phyloP scores from a whole-genome alignment of 257 asterid genomes.

The Solanum appendiculatum region DNA sequence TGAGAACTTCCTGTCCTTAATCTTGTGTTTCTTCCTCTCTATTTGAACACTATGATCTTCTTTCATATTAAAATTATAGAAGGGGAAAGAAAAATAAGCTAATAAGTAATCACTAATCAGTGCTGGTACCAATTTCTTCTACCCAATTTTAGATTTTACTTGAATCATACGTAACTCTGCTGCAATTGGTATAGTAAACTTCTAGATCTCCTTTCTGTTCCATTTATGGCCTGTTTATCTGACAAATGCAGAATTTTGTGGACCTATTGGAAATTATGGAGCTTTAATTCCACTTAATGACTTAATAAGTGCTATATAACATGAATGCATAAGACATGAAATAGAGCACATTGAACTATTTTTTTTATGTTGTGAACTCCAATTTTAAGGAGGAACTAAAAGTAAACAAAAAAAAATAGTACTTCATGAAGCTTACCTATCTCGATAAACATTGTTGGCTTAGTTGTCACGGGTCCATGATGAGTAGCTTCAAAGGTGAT shows the following conservation, averaged over 20 bases:
- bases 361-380: not conserved
- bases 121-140: not conserved
- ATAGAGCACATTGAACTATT: not conserved
- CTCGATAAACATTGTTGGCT: conserved; percentile 84
- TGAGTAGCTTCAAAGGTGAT: conserved; percentile 91
- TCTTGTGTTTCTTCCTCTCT: not conserved
- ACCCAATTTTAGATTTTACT: not conserved
- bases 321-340: not conserved
- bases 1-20: not conserved
- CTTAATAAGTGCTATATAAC: not conserved
- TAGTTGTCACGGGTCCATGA: conserved; percentile 87
- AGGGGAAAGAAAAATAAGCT: not conserved
- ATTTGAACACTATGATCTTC: not conserved
- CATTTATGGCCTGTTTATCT: not conserved
- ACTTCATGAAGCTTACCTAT: conserved; percentile 39
- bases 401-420: not conserved
- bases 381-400: not conserved
- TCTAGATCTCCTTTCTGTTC: not conserved
- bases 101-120: not conserved
- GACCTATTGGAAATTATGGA: not conserved
- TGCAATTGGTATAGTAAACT: not conserved
- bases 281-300: not conserved
- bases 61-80: not conserved
- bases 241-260: not conserved
- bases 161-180: not conserved